Percentiles rank a stretch among this genome's conserved stretches.
Conservation (phyloP, 108 stramenopile genomes). For the Skeletonema menzelii region DNA sequence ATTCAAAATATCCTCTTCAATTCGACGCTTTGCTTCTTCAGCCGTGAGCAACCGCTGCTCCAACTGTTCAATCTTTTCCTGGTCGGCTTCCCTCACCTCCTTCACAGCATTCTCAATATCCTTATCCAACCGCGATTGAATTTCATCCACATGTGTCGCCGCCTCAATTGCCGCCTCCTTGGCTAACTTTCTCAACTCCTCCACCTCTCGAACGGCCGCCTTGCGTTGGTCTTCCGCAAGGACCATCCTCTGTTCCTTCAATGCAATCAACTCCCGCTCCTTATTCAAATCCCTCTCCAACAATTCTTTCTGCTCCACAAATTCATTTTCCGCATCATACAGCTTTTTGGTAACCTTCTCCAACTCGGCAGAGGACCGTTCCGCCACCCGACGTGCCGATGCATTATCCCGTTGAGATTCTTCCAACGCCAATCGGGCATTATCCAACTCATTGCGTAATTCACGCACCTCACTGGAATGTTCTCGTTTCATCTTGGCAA, state of each 20-base stretch:
- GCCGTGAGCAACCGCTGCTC: conserved; percentile 41
- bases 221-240: conserved; percentile 54
- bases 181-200: conserved; percentile 53
- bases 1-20: conserved; percentile 44
- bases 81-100: conserved; percentile 51
- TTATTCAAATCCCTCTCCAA: conserved; percentile 56
- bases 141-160: conserved; percentile 22
- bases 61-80: conserved; percentile 38
- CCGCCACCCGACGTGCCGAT: conserved; percentile 28
- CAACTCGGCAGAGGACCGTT: conserved; percentile 43
- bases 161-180: conserved; percentile 50
- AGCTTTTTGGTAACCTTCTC: conserved; percentile 41
- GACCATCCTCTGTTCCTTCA: conserved; percentile 70
- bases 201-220: conserved; percentile 43
- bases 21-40: conserved; percentile 23
- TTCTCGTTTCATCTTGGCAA: conserved; percentile 30
- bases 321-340: conserved; percentile 48
- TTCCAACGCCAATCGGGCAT: conserved; percentile 37
- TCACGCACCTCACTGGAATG: conserved; percentile 42
- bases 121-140: conserved; percentile 33
- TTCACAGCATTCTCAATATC: conserved; percentile 49
- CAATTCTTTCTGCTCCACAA: conserved; percentile 37
- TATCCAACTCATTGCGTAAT: conserved; percentile 45
- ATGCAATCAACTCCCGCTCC: conserved; percentile 54
- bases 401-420: conserved; percentile 20